These are phyloP conservation scores for Astrothelium macrocarpum DNA, from an alignment of 495 filamentous ascomycete genomes.

Conservation along the genomic window DNA sequence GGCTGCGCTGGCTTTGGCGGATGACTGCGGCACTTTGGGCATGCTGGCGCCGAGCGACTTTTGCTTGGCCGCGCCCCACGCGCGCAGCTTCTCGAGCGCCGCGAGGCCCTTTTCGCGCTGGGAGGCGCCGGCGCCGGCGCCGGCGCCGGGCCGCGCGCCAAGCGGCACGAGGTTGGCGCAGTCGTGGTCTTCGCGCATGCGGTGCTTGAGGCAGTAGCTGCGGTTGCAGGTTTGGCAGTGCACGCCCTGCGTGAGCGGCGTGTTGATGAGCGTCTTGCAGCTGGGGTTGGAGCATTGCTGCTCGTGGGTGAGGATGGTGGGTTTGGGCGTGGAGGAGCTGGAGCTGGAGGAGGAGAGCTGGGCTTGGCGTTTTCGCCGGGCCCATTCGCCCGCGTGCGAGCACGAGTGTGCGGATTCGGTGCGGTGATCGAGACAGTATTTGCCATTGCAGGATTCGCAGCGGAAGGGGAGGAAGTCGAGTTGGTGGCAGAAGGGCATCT, in stretches of 20 bases:
- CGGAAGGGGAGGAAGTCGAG: conserved; percentile 95
- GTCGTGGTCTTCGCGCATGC: conserved; percentile 77
- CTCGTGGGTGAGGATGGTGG: conserved; percentile 51
- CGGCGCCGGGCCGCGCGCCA: conserved; percentile 50
- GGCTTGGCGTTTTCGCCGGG: conserved; percentile 43
- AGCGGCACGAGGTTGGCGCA: conserved; percentile 63
- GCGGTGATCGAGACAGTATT: conserved; percentile 92
- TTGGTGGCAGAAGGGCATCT: conserved; percentile 80
- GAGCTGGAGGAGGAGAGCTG: conserved; percentile 1
- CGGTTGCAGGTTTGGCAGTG: conserved; percentile 72
- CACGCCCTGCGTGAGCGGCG: conserved; percentile 63
- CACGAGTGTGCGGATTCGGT: conserved; percentile 78
- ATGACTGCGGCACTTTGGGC: conserved; percentile 35
- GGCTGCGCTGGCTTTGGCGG: conserved; percentile 41
- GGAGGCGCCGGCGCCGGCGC: too few relatives aligned
- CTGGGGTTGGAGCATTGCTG: conserved; percentile 58
- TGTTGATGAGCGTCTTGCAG: conserved; percentile 85
- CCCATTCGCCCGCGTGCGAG: conserved; percentile 77
- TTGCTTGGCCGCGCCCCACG: conserved; percentile 51
- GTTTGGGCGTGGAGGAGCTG: conserved; percentile 30
- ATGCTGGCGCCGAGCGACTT: conserved; percentile 33
- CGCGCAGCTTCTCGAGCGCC: conserved; percentile 54
- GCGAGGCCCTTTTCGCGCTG: conserved; percentile 44
- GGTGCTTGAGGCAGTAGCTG: conserved; percentile 87
- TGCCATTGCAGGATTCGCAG: conserved; percentile 77